Evolutionary conservation across 148 eudicot species (phyloP), one percentile per base, ranked within the genome.

Genomic region (Spergularia bocconei): DNA sequence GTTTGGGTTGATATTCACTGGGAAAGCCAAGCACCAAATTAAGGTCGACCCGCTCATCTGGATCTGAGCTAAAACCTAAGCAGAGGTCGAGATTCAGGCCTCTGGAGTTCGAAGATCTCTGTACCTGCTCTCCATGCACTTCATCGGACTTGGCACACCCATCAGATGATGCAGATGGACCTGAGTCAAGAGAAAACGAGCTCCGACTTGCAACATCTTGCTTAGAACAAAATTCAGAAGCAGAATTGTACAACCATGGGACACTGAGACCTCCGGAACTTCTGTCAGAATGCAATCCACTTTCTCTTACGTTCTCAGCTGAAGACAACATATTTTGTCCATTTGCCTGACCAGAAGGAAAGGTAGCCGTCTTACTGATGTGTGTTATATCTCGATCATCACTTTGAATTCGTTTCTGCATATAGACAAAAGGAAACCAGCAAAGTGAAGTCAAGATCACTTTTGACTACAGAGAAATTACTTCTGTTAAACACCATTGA

Each of bases 141-240:
- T 68, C 76, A 51, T 74, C 74, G 20, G 83, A 75, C 78, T 60
- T 80, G 29, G 61, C 74, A 61, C 70, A 51, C 36, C 57, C 71
- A 13, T 70, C 75, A 0, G 80, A 76, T 44, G 80, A 76, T 33
- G 70, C 73, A 51, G 83, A 79, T 51, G 80, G 85, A 15, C 78
- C 78, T 0, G 80, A 83, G 33, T 83, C 80, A 50, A 83, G 6
- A 44, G 83, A 83, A 38, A 79, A 67, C 16, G 80, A 69, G 62
- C 72, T 68, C 14, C 60, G 59, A 73, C 65, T 67, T 8, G 44
- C 75, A 36, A 61, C 0, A 25, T 79, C 74, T 0, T 23, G 70
- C 68, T 56, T 54, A 73, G 44, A 68, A 14, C 62, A 6, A 39
- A 60, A 55, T 38, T 69, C 63, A 29, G 69, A 67, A 19, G 55